Conservation (phyloP, 164 flowering plant species). For the Umbilicus rupestris region DNA sequence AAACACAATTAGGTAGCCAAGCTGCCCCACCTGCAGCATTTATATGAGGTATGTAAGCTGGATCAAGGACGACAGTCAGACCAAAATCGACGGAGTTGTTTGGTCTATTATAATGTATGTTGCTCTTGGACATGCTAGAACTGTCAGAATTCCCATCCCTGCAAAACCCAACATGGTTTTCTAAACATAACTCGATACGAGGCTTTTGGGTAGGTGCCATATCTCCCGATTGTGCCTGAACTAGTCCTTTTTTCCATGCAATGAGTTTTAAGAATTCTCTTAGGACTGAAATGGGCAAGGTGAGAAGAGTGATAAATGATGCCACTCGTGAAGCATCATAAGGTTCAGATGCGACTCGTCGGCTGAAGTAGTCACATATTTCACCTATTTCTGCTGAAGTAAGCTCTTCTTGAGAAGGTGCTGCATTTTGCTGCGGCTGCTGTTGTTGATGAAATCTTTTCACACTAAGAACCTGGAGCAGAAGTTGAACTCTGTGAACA, state of each 20-base stretch:
- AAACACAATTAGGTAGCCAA: slow-evolving; percentile 96
- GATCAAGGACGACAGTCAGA: slow-evolving; percentile 86
- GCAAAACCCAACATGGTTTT: slow-evolving; percentile 60
- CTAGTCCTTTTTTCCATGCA: slow-evolving; percentile 91
- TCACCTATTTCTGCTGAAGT: slow-evolving; percentile 76
- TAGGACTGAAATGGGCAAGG: slow-evolving; percentile 82
- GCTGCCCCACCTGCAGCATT: slow-evolving; percentile 99
- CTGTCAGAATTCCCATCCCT: slow-evolving; percentile 34
- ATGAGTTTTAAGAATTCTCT: slow-evolving; percentile 91
- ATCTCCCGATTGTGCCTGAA: slow-evolving; percentile 76
- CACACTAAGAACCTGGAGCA: slow-evolving; percentile 89
- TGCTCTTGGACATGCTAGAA: slow-evolving; percentile 60
- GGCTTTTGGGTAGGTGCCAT: slow-evolving; percentile 77
- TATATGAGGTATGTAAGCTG: slow-evolving; percentile 74
- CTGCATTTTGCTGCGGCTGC: slow-evolving; percentile 59
- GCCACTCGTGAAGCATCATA: slow-evolving; percentile 99
- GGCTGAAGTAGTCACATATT: slow-evolving; percentile 96
- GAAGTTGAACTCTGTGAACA: slow-evolving; percentile 96
- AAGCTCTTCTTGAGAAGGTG: slow-evolving; percentile 67
- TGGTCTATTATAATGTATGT: slow-evolving; percentile 78
- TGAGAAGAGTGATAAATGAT: slow-evolving; percentile 92
- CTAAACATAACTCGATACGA: slow-evolving; percentile 86
- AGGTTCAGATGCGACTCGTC: slow-evolving; percentile 98
- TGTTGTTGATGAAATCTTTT: slow-evolving; percentile 89
- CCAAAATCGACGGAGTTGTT: slow-evolving; percentile 85